Percentiles rank a stretch among this genome's conserved stretches.
phyloP scores from a whole-genome alignment of 2,329 filamentous ascomycete genomes.

The Apiospora aurea region DNA sequence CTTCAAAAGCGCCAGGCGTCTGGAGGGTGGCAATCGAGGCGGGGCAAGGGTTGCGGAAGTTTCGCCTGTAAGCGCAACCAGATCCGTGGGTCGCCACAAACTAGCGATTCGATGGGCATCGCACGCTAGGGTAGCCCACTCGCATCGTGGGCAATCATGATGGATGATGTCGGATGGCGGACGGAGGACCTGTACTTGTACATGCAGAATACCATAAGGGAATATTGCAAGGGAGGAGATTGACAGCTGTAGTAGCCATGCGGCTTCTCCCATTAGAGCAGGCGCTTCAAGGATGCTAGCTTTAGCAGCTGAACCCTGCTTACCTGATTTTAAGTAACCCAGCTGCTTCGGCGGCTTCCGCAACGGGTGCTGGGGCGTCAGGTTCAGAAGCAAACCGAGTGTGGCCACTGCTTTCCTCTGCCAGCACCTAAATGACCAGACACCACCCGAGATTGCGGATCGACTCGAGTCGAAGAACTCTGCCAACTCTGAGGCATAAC shows the following conservation, averaged over 20 bases:
- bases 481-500: too few relatives aligned
- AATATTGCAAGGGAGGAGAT: not conserved
- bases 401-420: not conserved
- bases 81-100: conserved; percentile 11
- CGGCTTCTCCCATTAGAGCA: not conserved
- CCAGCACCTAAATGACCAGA: not conserved
- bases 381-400: not conserved
- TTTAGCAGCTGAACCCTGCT: not conserved
- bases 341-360: not conserved
- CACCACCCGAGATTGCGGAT: not conserved
- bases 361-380: not conserved
- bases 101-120: not conserved
- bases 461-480: not conserved
- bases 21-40: not conserved
- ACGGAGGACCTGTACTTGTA: not conserved
- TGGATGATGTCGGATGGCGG: not conserved
- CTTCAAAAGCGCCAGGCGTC: not conserved
- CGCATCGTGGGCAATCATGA: conserved; percentile 3
- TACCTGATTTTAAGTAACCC: too few relatives aligned
- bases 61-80: conserved; percentile 5
- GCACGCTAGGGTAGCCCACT: conserved; percentile 3
- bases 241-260: not conserved
- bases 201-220: not conserved
- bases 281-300: not conserved
- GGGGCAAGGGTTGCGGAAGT: conserved; percentile 5